Evolutionary conservation across 2,329 filamentous ascomycete species (phyloP), one percentile per base, ranked within the genome.

Genomic region (Neoarthrinium moseri): DNA sequence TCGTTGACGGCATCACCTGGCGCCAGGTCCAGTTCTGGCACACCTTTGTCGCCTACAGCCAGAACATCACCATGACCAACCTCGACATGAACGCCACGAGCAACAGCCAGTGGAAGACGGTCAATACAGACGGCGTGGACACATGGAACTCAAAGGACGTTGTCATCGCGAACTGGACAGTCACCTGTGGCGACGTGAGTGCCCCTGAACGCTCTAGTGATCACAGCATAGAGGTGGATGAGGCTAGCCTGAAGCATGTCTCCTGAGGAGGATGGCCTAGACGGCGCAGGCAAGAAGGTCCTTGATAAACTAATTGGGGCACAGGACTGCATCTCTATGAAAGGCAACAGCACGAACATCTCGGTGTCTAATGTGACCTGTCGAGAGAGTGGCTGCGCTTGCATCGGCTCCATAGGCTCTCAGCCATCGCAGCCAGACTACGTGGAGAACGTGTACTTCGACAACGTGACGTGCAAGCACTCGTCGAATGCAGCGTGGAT

Each of bases 41-140:
- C 24, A 61, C 58, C 4, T 62, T 62, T 49, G 50, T 62, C n/a
- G 71, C 71, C 15, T 62, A 75, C 47, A 72, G 68, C 33, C 62
- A 72, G 50, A 76, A 77, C 47, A 64, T 77, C 43, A 75, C 72
- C 10, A 72, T 78, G 65, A 74, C 71, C 8, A 77, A 77, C 48
- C 60, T 77, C n/a, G 72, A 74, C 43, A 75, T 77, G 67, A 73
- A 73, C 51, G 66, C 73, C 1, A 71, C 66, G 3, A 74, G 68
- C 26, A 65, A 65, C 43, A 69, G 67, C 22, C 62, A 68, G 45
- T 73, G 68, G 66, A 65, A 55, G 29, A 72, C 72, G 2, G 67
- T 74, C 12, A 77, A 77, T 48, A 77, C 74, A 2, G 74, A 78
- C 51, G 74, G 74, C 4, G 67, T 68, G 39, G 72, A 77, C 48